Base-by-base conservation (phyloP, 1,284 basidiomycete genomes). In the Tylopilus sp. region DNA sequence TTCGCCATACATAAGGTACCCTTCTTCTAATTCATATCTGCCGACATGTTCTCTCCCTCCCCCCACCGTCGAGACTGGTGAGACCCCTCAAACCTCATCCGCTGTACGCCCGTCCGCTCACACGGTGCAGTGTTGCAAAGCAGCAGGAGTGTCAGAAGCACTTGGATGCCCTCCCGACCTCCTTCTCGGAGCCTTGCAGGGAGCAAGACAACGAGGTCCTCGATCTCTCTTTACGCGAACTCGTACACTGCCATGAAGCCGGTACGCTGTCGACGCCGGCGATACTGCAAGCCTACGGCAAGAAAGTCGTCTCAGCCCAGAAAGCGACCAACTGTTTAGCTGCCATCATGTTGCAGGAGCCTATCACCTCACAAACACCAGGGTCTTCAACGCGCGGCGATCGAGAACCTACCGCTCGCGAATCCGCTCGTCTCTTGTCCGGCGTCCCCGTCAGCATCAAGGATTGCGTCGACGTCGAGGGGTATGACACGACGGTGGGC, bases 401-500 rank as follows among this genome's bases (percentile, higher is more conserved):
- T 16, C 34, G 29, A 8, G 46, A 45, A 25, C 46, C 36, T 0
- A 13, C 21, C 29, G 18, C 15, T 15, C 46, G 38, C 25, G 33
- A 49, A 18, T 41, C 26, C 10, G 13, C 42, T 4, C 54, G 23
- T 15, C 40, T 52, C 2, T 48, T 68, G 16, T 64, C 67, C 11
- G 70, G 70, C 23, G 57, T 71, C 10, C 61, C 51, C 6, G 55
- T 69, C 39, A 64, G 65, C 18, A 1, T 69, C 49, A 69, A 69
- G 48, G 69, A 69, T 40, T 65, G 56, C 18, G 43, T 68, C 30
- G 65, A 75, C 53, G 59, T 79, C 47, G 49, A 70, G 26, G 77
- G 74, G 6, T 69, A 71, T 16, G 77, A 81, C 51, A 69, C 71
- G 11, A 76, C 75, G 3, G 58, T 80, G 16, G 79, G 81, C 2